Conservation (phyloP, 2,329 filamentous ascomycete genomes). For the Trichoderma guizhouense region DNA sequence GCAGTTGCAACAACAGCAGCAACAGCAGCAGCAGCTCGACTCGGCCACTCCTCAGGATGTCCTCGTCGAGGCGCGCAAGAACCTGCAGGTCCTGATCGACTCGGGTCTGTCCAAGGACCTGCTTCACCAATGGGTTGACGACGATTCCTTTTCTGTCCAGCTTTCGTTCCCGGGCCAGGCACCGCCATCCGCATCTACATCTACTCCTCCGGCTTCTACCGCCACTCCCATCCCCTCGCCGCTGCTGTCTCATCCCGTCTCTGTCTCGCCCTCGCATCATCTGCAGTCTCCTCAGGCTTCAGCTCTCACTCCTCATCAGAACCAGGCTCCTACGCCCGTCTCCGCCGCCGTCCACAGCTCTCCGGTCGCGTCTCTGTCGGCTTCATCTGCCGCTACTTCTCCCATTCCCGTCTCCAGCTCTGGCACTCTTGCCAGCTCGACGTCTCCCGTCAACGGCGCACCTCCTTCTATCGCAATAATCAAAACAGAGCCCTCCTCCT, state of each 20-base stretch:
- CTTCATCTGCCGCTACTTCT: constrained; percentile 17
- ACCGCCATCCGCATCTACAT: background rate
- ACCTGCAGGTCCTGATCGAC: constrained; percentile 45
- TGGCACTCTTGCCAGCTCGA: constrained; percentile 30
- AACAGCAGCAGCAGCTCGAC: constrained; percentile 29
- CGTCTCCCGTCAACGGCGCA: background rate
- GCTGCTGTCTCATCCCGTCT: constrained; percentile 12
- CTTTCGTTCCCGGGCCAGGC: constrained; percentile 26
- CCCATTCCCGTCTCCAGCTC: constrained; percentile 27
- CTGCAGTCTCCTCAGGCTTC: constrained; percentile 12
- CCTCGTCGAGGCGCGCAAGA: constrained; percentile 44
- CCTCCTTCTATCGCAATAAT: constrained; percentile 17
- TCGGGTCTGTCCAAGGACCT: constrained; percentile 44
- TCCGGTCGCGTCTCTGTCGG: constrained; percentile 17
- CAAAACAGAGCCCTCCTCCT: constrained; percentile 17
- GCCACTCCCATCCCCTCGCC: constrained; percentile 21
- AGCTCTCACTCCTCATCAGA: constrained; percentile 28
- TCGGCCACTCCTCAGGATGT: constrained; percentile 40
- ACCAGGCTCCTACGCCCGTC: constrained; percentile 26
- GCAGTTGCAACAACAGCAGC: constrained; percentile 23
- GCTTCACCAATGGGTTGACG: constrained; percentile 41
- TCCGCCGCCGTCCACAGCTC: constrained; percentile 22
- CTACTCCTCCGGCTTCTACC: constrained; percentile 16
- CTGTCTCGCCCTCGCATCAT: constrained; percentile 21
- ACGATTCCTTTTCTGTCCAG: constrained; percentile 35